Base-by-base conservation (phyloP, 805 yeast species). In the Kodamaea kakaduensis region DNA sequence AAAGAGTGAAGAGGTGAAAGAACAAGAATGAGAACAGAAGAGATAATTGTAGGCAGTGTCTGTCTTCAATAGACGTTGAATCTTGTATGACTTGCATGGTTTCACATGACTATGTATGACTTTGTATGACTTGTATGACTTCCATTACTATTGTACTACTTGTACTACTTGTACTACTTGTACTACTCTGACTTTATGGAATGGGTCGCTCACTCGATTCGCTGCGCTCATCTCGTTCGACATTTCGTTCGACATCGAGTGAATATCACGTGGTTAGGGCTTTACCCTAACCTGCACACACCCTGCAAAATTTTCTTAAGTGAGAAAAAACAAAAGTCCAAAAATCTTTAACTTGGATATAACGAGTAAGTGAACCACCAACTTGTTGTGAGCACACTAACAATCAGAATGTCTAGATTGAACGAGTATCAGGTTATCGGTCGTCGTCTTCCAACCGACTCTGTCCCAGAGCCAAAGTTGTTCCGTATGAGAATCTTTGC, bases 401-500 rank as follows among this genome's bases (percentile, higher is more conserved):
- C 31, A 4, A 20, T 19, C 25, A 40, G 46, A 37, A 64, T 88
- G 96, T 84, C 96, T 77, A 88, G 93, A 81, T 84, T 89, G 73
- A 84, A 82, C 81, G 97, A 90, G 83, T 90, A 89, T 80, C 96
- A 93, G 82, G 97, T 93, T 71, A 93, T 93, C 75, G 99, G 99
- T 77, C 96, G 99, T 77, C 95, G 93, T 78, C 86, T 93, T 73
- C 98, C 99, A 60, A 88, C 96, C 66, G 97, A 88, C 75, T 76
- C 89, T 63, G 96, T 85, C 67, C 96, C 97, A 65, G 96, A 89
- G 78, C 99, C 98, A 74, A 93, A 90, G 83, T 86, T 93, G 77
- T 93, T 83, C 95, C 87, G 98, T 74, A 93, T 93, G 97, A 88
- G 96, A 81, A 88, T 93, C 76, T 93, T 93, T 72, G 98, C 98